phyloP scores from a whole-genome alignment of 805 yeast species.

The Blastobotrys attinorum region DNA sequence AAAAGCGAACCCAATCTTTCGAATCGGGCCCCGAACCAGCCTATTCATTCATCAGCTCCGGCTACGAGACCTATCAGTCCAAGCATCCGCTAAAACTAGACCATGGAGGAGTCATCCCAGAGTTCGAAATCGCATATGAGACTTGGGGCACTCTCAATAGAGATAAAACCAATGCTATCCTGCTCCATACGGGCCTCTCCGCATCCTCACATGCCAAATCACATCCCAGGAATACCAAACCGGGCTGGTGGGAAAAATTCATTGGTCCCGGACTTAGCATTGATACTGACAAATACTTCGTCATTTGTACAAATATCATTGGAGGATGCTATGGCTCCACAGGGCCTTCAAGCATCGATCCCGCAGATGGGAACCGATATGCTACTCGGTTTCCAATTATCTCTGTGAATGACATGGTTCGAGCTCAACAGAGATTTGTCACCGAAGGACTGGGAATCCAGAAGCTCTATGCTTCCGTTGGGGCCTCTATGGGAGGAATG shows the following conservation, averaged over 20 bases:
- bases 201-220: slow-evolving; percentile 93
- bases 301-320: slow-evolving; percentile 82
- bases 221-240: slow-evolving; percentile 54
- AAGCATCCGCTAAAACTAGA: slow-evolving; percentile 61
- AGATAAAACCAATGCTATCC: slow-evolving; percentile 59
- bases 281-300: slow-evolving; percentile 74
- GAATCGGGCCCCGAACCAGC: slow-evolving; percentile 82
- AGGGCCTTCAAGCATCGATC: slow-evolving; percentile 79
- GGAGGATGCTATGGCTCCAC: slow-evolving; percentile 96
- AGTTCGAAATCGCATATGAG: slow-evolving; percentile 81
- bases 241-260: slow-evolving; percentile 96
- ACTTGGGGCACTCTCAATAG: slow-evolving; percentile 76
- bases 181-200: slow-evolving; percentile 84
- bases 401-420: slow-evolving; percentile 81
- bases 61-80: slow-evolving; percentile 53
- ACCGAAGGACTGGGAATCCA: slow-evolving; percentile 51
- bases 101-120: slow-evolving; percentile 70
- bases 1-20: slow-evolving; percentile 36
- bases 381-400: slow-evolving; percentile 85
- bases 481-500: slow-evolving; percentile 99
- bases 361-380: slow-evolving; percentile 56
- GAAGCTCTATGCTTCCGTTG: slow-evolving; percentile 70
- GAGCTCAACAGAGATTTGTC: slow-evolving; percentile 74
- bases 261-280: slow-evolving; percentile 74
- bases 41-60: slow-evolving; percentile 59